Evolutionary conservation across 441 rosid species (phyloP), one percentile per base, ranked within the genome.

Genomic region (Jatropha multifida): DNA sequence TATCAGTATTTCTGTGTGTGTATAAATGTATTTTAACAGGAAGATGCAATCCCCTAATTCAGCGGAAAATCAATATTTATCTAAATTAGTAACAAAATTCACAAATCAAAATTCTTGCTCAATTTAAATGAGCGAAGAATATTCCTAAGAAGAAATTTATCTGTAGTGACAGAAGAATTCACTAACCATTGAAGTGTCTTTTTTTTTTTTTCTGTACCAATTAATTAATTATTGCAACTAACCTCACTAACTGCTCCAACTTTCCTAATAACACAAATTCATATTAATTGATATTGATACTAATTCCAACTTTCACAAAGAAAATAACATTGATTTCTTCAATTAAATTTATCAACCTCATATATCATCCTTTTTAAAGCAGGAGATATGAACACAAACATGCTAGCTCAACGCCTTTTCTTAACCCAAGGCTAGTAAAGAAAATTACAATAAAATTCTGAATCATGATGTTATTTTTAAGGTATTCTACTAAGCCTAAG

Each of bases 171-270:
- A 55, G 54, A 38, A 68, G 58, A 32, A 32, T 32, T 32, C 32
- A 32, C 32, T 32, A 32, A 32, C 32, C 32, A 32, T 2, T 32
- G 32, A 32, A 32, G 32, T 32, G 1, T 32, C 32, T 32, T 32
- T 32, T 32, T 32, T 32, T 32, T 32, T 32, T 32, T 32, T 32
- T 32, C 32, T 32, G 32, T 32, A 32, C 32, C 32, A 32, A 69
- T 73, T 67, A 74, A 73, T 69, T 69, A 41, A 78, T 62, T 44
- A 73, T 52, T 59, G 17, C 41, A 51, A 23, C 52, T 68, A 71
- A 68, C 40, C 52, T 68, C 79, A 59, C 62, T 26, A 76, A 73
- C 76, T 23, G 73, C 23, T 23, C 23, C 78, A 59, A 55, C 78
- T 74, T 65, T 65, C 11, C 71, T 11, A 17, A 26, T 54, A 13